phyloP scores from a whole-genome alignment of 2,329 filamentous ascomycete species.

The Balansia obtecta region DNA sequence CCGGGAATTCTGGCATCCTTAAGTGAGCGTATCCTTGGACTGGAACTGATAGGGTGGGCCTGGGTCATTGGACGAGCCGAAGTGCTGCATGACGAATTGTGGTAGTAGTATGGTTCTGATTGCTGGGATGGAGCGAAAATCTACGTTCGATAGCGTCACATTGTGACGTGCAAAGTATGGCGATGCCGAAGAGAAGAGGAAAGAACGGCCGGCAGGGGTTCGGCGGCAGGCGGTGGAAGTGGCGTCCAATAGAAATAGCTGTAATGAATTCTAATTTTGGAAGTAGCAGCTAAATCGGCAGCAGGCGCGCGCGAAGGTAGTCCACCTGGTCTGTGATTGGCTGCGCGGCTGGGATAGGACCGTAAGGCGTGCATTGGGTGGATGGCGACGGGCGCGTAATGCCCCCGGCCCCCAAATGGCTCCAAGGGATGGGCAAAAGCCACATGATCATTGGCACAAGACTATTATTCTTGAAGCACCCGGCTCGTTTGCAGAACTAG shows the following conservation, averaged over 20 bases:
- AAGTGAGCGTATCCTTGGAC: constrained; percentile 11
- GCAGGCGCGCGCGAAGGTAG: constrained; percentile 28
- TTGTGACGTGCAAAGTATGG: neutral
- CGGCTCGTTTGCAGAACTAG: neutral
- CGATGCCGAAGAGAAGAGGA: neutral
- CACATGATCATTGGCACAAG: neutral
- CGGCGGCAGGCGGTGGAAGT: neutral
- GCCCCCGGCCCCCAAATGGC: constrained; percentile 10
- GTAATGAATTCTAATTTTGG: constrained; percentile 23
- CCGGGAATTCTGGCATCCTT: constrained; percentile 17
- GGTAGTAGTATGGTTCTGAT: constrained; percentile 1
- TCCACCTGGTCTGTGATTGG: constrained; percentile 10
- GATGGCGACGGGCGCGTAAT: constrained; percentile 13
- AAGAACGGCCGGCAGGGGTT: neutral
- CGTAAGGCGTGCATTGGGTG: constrained; percentile 9
- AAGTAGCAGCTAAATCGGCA: constrained; percentile 10
- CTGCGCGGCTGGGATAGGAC: constrained; percentile 12
- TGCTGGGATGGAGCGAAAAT: neutral
- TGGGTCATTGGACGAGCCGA: constrained; percentile 12
- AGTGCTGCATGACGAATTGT: constrained; percentile 6
- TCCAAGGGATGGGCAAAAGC: neutral
- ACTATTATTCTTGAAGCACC: neutral
- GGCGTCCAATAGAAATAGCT: constrained; percentile 20
- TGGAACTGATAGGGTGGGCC: constrained; percentile 13
- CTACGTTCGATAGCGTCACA: constrained; percentile 1